Conservation (phyloP, 768 basidiomycete species). For the Pulveroboletus sp. region DNA sequence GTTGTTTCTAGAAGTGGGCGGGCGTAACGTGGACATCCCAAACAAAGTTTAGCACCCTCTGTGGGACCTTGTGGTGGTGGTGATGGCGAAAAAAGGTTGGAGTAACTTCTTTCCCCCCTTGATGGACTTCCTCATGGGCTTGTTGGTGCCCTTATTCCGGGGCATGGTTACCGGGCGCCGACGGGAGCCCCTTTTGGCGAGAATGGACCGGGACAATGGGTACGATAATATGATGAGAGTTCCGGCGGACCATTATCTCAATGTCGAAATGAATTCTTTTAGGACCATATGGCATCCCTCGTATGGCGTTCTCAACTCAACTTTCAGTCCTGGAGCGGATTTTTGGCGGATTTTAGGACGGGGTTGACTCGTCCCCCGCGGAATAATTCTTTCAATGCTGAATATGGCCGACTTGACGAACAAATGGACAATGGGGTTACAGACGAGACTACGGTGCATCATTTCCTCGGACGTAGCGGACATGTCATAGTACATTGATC, state of each 20-base stretch:
- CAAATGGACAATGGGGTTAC: neutral
- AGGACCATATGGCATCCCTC: constrained; percentile 1
- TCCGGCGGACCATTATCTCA: constrained; percentile 13
- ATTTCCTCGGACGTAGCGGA: constrained; percentile 16
- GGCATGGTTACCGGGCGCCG: constrained; percentile 6
- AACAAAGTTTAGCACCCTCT: neutral
- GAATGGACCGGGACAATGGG: constrained; percentile 22
- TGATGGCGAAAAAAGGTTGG: neutral
- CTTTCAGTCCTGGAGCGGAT: constrained; percentile 4
- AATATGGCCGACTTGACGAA: constrained; percentile 1
- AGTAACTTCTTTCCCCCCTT: constrained; percentile 6
- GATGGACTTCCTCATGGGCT: neutral
- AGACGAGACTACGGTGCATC: neutral
- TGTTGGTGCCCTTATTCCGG: constrained; percentile 15
- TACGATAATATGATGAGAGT: constrained; percentile 14
- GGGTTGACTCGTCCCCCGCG: constrained; percentile 6
- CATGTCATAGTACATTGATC: neutral
- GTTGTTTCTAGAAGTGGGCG: neutral
- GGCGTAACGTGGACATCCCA: neutral
- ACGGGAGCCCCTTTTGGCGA: neutral
- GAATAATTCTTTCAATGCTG: constrained; percentile 1
- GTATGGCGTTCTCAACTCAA: too few relatives aligned
- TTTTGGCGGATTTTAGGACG: constrained; percentile 9
- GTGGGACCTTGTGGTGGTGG: neutral
- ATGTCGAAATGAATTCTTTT: neutral